A percentile compares a stretch with the other conserved stretches of the same genome.
phyloP scores from a whole-genome alignment of 2,329 filamentous ascomycete genomes.

The Ambrosiella xylebori region DNA sequence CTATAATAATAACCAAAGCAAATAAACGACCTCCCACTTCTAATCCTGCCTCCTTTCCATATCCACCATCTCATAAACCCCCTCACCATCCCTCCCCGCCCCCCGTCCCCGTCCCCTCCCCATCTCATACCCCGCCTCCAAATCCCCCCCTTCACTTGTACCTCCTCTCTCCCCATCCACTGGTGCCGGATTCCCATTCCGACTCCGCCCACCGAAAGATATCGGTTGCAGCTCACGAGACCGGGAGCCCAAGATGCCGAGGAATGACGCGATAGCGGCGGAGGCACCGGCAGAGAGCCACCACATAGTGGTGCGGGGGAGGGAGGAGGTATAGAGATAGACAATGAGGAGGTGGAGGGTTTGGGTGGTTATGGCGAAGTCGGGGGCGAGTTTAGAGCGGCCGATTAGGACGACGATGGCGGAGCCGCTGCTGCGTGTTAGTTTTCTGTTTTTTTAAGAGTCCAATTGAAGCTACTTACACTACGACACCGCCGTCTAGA shows the following conservation, averaged over 20 bases:
- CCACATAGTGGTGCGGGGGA: conserved; percentile 73
- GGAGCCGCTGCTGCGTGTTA: conserved; percentile 42
- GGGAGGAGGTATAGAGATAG: conserved; percentile 55
- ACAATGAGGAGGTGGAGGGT: conserved; percentile 64
- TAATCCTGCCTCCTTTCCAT: conserved; percentile 22
- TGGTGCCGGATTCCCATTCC: conserved; percentile 14
- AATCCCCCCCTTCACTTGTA: conserved; percentile 19
- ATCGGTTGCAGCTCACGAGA: conserved; percentile 82
- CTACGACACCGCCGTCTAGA: conserved; percentile 35
- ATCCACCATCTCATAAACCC: conserved; percentile 50
- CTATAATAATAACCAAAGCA: background rate
- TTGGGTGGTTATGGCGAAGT: conserved; percentile 84
- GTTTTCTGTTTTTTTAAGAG: background rate
- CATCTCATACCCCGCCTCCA: conserved; percentile 33
- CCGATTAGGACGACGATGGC: conserved; percentile 70
- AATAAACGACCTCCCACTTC: background rate
- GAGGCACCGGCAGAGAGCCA: conserved; percentile 47
- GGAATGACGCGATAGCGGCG: conserved; percentile 29
- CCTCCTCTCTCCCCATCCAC: conserved; percentile 14
- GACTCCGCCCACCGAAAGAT: conserved; percentile 51
- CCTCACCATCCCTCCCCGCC: conserved; percentile 35
- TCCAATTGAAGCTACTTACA: conserved; percentile 22
- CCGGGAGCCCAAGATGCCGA: conserved; percentile 81
- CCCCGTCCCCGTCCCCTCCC: conserved; percentile 35
- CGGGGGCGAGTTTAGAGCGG: conserved; percentile 83